These are phyloP conservation scores for Apiotrichum montevideense DNA, from an alignment of 1,284 basidiomycete species.

Conservation along the genomic window DNA sequence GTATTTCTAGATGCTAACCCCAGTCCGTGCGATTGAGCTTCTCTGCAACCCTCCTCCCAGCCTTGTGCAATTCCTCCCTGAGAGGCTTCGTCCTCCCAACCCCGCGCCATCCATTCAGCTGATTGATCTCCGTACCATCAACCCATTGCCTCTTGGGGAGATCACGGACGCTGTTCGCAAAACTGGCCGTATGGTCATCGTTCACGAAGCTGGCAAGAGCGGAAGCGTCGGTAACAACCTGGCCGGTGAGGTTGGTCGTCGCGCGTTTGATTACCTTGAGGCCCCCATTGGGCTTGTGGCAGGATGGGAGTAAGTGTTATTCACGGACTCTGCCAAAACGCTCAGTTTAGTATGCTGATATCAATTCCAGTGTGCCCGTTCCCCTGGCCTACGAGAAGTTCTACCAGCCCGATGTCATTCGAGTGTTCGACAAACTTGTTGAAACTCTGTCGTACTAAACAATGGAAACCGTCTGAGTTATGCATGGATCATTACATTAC, in stretches of 20 bases:
- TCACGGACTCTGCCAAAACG: too few species aligned
- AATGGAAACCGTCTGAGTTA: too few species aligned
- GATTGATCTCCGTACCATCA: slow-evolving; percentile 81
- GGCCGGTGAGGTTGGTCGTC: slow-evolving; percentile 73
- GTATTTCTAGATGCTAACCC: neutral
- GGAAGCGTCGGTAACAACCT: slow-evolving; percentile 83
- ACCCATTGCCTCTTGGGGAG: slow-evolving; percentile 81
- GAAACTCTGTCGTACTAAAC: slow-evolving; percentile 69
- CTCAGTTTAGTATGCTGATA: too few species aligned
- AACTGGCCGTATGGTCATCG: slow-evolving; percentile 78
- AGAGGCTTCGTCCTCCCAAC: slow-evolving; percentile 61
- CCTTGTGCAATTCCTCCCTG: slow-evolving; percentile 64
- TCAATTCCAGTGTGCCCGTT: slow-evolving; percentile 59
- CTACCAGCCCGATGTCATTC: slow-evolving; percentile 75
- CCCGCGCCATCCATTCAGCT: slow-evolving; percentile 59
- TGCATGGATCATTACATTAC: too few species aligned
- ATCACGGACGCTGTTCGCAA: slow-evolving; percentile 72
- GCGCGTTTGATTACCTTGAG: slow-evolving; percentile 77
- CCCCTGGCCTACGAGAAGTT: slow-evolving; percentile 84
- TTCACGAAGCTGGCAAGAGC: slow-evolving; percentile 81
- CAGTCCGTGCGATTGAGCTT: slow-evolving; percentile 41
- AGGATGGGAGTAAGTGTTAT: slow-evolving; percentile 77
- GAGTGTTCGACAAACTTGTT: slow-evolving; percentile 73
- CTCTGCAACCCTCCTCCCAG: slow-evolving; percentile 55
- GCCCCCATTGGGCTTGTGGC: slow-evolving; percentile 80